A percentile compares a stretch with the other conserved stretches of the same genome.
Evolutionary conservation across 768 basidiomycete genomes (phyloP).

Genomic region (Trametopsis cervina): DNA sequence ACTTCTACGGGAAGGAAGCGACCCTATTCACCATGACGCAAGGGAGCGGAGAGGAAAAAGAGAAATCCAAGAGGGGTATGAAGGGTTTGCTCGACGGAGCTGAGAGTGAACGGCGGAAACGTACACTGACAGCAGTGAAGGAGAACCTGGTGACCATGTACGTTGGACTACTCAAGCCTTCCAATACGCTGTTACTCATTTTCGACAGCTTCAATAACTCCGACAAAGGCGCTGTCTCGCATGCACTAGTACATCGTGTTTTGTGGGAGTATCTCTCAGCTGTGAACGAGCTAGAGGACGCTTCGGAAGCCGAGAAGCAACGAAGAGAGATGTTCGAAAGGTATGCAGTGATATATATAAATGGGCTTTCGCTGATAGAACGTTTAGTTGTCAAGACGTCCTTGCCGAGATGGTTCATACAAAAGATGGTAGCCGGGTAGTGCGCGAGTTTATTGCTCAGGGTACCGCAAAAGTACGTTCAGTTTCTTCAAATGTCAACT

Average conservation of each 20-base stretch:
- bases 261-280: constrained; percentile 80
- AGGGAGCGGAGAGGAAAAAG: constrained; percentile 58
- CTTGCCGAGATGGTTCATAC: constrained; percentile 94
- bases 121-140: constrained; percentile 63
- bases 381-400: constrained; percentile 69
- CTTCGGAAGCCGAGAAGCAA: constrained; percentile 64
- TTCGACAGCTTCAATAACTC: constrained; percentile 78
- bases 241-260: constrained; percentile 82
- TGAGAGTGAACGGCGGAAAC: constrained; percentile 56
- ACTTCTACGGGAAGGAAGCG: constrained; percentile 90
- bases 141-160: constrained; percentile 74
- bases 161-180: constrained; percentile 19
- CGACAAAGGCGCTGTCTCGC: constrained; percentile 82
- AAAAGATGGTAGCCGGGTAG: constrained; percentile 81
- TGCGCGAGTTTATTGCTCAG: constrained; percentile 76
- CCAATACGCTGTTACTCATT: not conserved
- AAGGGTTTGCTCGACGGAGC: constrained; percentile 58
- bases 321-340: constrained; percentile 77
- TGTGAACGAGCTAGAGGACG: constrained; percentile 49
- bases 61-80: constrained; percentile 58
- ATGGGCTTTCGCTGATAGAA: no score
- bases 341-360: no score
- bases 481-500: not conserved
- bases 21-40: constrained; percentile 51
- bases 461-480: constrained; percentile 70